phyloP scores from a whole-genome alignment of 106 monocot species.

The Iris macrosiphon region DNA sequence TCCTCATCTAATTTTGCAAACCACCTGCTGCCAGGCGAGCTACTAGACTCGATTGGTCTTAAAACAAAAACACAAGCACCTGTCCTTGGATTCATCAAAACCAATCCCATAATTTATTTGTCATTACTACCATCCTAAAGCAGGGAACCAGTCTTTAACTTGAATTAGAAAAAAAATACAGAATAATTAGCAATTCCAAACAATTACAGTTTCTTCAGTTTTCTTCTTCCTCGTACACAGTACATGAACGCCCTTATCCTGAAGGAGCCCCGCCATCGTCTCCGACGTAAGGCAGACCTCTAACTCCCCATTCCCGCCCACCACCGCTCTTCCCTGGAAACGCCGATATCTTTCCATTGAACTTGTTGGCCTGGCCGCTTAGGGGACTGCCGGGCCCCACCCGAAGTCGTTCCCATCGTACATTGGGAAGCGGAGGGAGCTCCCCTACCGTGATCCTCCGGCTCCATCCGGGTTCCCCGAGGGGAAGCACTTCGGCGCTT shows the following conservation, averaged over 20 bases:
- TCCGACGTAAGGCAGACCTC: constrained; percentile 38
- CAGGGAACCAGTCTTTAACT: too few species aligned
- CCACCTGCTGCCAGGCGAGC: too few species aligned
- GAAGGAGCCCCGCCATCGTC: constrained; percentile 31
- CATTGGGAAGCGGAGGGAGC: constrained; percentile 38
- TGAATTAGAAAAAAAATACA: too few species aligned
- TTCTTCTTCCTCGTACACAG: too few species aligned
- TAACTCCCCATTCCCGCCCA: constrained; percentile 34
- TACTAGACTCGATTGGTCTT: too few species aligned
- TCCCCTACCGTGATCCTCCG: constrained; percentile 16
- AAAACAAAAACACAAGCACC: too few species aligned
- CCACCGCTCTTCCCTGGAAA: constrained; percentile 31
- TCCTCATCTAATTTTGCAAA: too few species aligned
- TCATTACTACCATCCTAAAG: too few species aligned
- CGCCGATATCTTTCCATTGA: constrained; percentile 44
- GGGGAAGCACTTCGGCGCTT: constrained; percentile 21
- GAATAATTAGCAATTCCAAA: background rate
- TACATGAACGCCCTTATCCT: constrained; percentile 35
- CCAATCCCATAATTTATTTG: too few species aligned
- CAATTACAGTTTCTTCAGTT: too few species aligned
- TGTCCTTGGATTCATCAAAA: too few species aligned
- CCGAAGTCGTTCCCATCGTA: constrained; percentile 40
- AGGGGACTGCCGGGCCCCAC: constrained; percentile 27
- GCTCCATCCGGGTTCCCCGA: constrained; percentile 27
- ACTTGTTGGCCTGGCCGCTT: constrained; percentile 43